Conservation (phyloP, 768 basidiomycete species). For the Lentinula lateritia region DNA sequence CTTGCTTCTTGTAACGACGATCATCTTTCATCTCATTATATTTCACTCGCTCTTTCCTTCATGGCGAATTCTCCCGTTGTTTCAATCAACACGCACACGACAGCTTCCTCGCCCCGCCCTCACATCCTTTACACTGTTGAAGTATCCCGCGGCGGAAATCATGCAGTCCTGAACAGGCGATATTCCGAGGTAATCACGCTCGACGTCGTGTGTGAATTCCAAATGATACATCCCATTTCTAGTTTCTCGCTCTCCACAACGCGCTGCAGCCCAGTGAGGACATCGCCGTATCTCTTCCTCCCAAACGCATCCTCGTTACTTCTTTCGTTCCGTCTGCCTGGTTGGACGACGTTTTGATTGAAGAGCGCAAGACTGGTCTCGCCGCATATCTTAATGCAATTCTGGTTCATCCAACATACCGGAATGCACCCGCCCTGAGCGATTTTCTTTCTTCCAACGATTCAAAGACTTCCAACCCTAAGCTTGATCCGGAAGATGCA, state of each 20-base stretch:
- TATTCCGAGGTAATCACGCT: slow-evolving; percentile 38
- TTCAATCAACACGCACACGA: slow-evolving; percentile 38
- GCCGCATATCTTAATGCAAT: slow-evolving; percentile 36
- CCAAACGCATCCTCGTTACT: slow-evolving; percentile 44
- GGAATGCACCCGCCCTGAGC: slow-evolving; percentile 25
- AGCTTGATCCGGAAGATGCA: slow-evolving; percentile 39
- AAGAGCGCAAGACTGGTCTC: slow-evolving; percentile 45
- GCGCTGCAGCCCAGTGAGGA: slow-evolving; percentile 27
- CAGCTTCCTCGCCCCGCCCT: slow-evolving; percentile 37
- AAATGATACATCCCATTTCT: background rate
- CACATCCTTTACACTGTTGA: slow-evolving; percentile 42
- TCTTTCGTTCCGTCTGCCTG: slow-evolving; percentile 47
- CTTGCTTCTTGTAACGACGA: background rate
- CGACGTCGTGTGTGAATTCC: background rate
- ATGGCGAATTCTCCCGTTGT: slow-evolving; percentile 9
- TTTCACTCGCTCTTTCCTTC: background rate
- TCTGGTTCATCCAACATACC: slow-evolving; percentile 29
- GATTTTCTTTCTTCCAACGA: slow-evolving; percentile 31
- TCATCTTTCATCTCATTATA: background rate
- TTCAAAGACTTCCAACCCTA: background rate
- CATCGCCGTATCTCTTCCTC: slow-evolving; percentile 32
- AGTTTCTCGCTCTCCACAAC: slow-evolving; percentile 37
- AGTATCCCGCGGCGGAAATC: slow-evolving; percentile 28
- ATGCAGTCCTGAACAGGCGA: slow-evolving; percentile 24
- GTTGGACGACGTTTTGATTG: slow-evolving; percentile 46